Evolutionary conservation across 352 stramenopile genomes (phyloP), one percentile per base, ranked within the genome.

Genomic region (Phytopythium chamaehyphon): DNA sequence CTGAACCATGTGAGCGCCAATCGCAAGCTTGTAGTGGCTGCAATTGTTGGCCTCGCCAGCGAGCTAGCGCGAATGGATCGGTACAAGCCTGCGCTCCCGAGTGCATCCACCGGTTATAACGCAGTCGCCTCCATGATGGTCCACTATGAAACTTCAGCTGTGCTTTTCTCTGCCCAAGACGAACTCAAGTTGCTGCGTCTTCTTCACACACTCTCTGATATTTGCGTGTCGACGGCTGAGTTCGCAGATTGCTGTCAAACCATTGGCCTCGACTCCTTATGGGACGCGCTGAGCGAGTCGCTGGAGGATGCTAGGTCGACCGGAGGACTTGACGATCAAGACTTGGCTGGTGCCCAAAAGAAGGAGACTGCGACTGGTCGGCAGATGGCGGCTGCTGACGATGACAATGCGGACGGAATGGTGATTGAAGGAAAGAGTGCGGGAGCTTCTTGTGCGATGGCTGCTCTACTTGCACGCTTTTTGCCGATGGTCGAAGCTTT

Each of bases 401-500:
- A 96, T n/a, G 73, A 93, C 18, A 73, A 71, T 35, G 59, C 64
- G 8, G 80, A 93, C 38, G 70, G 67, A 10, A 95, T 77, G 51
- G 77, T 95, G 39, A 93, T 94, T 59, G 78, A 93, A 77, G 83
- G 83, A 24, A 93, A 92, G 63, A 93, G 85, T 59, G 83, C 83
- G 50, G 80, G 87, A 39, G 86, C 85, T 28, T 96, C 88, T 14
- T 92, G 76, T 50, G 83, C 86, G 3, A 96, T 96, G 87, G 88
- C 94, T 24, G 95, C 95, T 22, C 69, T 99, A 28, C 75, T 99
- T n/a, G 96, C 91, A 6, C 83, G 96, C 23, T 99, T 99, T 66
- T 79, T 99, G 51, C 96, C 96, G 3, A 95, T 98, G 52, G 96
- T 99, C 51, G 96, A 99, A 64, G 90, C 93, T 15, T 99, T 99